Conservation (phyloP, 495 filamentous ascomycete species). For the Rostrohypoxylon terebratum region DNA sequence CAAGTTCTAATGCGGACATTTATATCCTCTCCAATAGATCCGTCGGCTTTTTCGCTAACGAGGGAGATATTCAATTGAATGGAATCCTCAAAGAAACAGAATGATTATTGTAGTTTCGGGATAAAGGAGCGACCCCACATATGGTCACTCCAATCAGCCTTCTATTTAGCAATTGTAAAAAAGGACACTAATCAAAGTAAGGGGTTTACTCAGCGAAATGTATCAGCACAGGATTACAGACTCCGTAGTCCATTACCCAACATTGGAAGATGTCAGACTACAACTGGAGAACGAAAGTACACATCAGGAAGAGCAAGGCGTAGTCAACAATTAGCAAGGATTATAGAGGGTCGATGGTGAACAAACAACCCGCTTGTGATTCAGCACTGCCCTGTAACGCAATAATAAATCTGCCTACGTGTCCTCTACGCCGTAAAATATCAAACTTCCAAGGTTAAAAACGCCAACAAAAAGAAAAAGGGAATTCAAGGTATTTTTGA, state of each 20-base stretch:
- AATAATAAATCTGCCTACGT: too few relatives aligned
- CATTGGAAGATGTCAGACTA: not conserved
- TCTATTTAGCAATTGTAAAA: not conserved
- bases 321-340: not conserved
- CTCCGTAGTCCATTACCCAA: not conserved
- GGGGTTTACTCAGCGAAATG: not conserved
- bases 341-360: too few relatives aligned
- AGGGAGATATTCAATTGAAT: not conserved
- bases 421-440: too few relatives aligned
- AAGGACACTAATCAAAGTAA: not conserved
- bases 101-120: not conserved
- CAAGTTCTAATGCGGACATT: too few relatives aligned
- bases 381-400: too few relatives aligned
- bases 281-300: not conserved
- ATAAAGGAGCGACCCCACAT: not conserved
- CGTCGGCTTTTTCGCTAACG: not conserved
- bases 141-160: not conserved
- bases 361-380: too few relatives aligned
- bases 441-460: too few relatives aligned
- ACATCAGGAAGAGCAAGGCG: not conserved
- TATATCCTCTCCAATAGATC: not conserved
- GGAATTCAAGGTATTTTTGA: too few relatives aligned
- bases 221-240: not conserved
- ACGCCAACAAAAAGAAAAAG: too few relatives aligned
- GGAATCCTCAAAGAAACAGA: not conserved